Conservation (phyloP, 495 filamentous ascomycete species). For the Penicillium ucsense region DNA sequence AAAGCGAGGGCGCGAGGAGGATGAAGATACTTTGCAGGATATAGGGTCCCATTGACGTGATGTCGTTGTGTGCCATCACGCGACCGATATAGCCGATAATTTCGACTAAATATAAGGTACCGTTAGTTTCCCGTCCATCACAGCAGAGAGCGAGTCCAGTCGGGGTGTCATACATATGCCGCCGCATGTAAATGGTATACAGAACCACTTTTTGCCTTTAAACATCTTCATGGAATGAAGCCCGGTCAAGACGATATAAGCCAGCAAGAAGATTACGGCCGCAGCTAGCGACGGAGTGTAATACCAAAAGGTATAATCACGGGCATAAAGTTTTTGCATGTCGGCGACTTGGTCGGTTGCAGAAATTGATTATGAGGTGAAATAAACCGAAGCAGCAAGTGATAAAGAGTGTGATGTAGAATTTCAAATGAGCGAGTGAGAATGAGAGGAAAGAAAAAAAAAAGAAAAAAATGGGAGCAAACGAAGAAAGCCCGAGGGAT, state of each 20-base stretch:
- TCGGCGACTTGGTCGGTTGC: too few species aligned
- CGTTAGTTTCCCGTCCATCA: background rate
- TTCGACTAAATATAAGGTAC: slow-evolving; percentile 25
- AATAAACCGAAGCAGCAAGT: too few species aligned
- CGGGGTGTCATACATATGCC: slow-evolving; percentile 2
- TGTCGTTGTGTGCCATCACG: slow-evolving; percentile 8
- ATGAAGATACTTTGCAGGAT: slow-evolving; percentile 6
- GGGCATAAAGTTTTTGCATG: background rate
- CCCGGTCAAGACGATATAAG: slow-evolving; percentile 33
- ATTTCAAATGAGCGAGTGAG: too few species aligned
- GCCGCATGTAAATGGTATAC: slow-evolving; percentile 5
- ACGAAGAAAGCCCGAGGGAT: too few species aligned
- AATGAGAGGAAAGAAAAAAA: too few species aligned
- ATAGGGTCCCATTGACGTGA: background rate
- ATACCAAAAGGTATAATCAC: slow-evolving; percentile 7
- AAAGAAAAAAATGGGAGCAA: too few species aligned
- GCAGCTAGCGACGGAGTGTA: slow-evolving; percentile 3
- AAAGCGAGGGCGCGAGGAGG: slow-evolving; percentile 4
- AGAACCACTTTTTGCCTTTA: slow-evolving; percentile 2
- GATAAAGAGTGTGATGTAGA: too few species aligned
- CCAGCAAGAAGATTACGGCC: slow-evolving; percentile 6
- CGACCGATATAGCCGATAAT: slow-evolving; percentile 36
- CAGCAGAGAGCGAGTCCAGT: background rate
- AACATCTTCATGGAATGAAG: slow-evolving; percentile 24
- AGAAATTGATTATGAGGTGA: too few species aligned